Evolutionary conservation across 192 early-diverging fungal species (phyloP), one percentile per base, ranked within the genome.

Genomic region (Podila clonocystis): DNA sequence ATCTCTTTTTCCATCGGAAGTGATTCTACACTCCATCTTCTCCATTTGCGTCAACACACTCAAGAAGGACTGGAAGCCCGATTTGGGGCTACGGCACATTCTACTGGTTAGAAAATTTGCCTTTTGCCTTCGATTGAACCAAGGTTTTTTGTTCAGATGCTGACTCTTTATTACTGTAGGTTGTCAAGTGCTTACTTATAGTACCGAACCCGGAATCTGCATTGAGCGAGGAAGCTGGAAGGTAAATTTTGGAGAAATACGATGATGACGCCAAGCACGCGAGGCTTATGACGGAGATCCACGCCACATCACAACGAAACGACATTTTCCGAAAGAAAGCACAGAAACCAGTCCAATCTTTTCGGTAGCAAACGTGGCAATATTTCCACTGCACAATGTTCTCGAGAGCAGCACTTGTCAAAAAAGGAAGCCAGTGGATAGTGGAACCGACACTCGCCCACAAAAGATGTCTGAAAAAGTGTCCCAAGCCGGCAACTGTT

Each of bases 161-260:
- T 22, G 38, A 48, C 41, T 5, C 8, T 58, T 12, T 68, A 29
- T 30, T 24, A 4, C n/a, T 8, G 38, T 67, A 96, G 95, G 96
- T 95, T 2, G 93, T 99, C 68, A 98, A 98, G 77, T 98, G 97
- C 80, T 79, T 99, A 59, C 83, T 99, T 67, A 97, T 98, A 58
- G 93, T 91, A 52, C 97, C 97, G 4, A 99, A 99, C 80, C 91
- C 97, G 38, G 97, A 99, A 70, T 97, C 95, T 1, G 97, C 97
- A 12, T 85, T 99, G 62, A 99, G 98, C 70, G 96, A 97, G 77
- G 96, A 98, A 72, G 97, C 97, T 0, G 97, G 95, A 19, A 90
- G 91, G 65, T 88, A 97, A 50, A 88, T 98, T 34, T 85, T 98
- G 31, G 97, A 98, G 73, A 87, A 89, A 26, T 97, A 97, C 68